phyloP scores from a whole-genome alignment of 2,329 filamentous ascomycete genomes.

The Botrytis deweyae region DNA sequence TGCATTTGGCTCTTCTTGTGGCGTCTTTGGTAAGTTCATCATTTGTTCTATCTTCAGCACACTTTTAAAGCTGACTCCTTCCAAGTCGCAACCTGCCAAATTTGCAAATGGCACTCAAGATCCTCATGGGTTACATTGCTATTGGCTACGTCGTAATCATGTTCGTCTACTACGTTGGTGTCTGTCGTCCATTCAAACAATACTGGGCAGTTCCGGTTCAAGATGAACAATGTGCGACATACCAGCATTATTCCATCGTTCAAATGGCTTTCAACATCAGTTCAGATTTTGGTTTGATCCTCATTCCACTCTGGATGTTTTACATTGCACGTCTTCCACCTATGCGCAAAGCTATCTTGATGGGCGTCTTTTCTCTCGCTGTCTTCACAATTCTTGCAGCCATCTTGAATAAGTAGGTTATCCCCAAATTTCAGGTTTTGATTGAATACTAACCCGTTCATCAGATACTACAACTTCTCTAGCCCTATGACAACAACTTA shows the following conservation, averaged over 20 bases:
- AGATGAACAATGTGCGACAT: conserved; percentile 48
- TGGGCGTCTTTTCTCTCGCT: conserved; percentile 49
- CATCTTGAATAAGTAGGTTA: conserved; percentile 47
- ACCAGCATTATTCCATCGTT: conserved; percentile 55
- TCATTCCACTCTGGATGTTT: conserved; percentile 49
- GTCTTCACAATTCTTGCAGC: conserved; percentile 53
- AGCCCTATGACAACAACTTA: conserved; percentile 38
- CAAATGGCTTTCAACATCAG: conserved; percentile 58
- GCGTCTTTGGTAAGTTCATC: conserved; percentile 28
- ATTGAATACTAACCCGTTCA: not conserved
- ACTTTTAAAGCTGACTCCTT: not conserved
- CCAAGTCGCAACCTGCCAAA: conserved; percentile 24
- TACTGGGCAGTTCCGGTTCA: conserved; percentile 59
- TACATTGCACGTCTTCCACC: conserved; percentile 41
- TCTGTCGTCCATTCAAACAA: conserved; percentile 53
- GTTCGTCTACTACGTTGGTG: conserved; percentile 41
- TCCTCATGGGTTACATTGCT: conserved; percentile 48
- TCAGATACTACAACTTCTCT: conserved; percentile 31
- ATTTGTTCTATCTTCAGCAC: not conserved
- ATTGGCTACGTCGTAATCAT: conserved; percentile 45
- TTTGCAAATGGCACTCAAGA: conserved; percentile 43
- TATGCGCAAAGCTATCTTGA: conserved; percentile 46
- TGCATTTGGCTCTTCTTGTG: conserved; percentile 50
- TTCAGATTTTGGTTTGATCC: conserved; percentile 57
- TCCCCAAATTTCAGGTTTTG: not conserved